Evolutionary conservation across 83 land plant genomes (phyloP).

Genomic region (Diphasiastrum complanatum): DNA sequence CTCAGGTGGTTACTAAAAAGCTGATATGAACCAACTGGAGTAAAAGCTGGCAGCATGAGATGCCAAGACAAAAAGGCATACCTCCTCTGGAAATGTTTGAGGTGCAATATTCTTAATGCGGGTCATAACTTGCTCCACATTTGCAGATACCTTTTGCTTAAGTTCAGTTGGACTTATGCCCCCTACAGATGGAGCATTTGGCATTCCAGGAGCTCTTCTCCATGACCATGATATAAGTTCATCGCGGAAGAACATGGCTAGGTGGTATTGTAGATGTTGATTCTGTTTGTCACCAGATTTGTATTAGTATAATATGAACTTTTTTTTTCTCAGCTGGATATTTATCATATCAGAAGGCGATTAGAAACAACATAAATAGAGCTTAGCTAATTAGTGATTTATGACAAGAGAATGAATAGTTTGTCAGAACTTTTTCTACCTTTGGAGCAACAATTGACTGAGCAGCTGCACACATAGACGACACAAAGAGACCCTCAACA

Average conservation of each 20-base stretch:
- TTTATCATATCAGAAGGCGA: background rate
- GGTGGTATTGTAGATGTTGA: constrained; percentile 87
- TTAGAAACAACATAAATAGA: background rate
- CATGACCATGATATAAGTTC: constrained; percentile 97
- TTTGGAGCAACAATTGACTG: constrained; percentile 91
- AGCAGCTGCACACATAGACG: constrained; percentile 97
- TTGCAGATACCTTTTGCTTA: constrained; percentile 72
- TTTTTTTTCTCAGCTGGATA: no score
- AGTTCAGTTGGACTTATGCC: constrained; percentile 66
- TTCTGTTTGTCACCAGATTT: constrained; percentile 39
- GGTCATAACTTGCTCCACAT: constrained; percentile 78
- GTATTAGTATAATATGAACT: background rate
- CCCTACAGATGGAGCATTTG: constrained; percentile 55
- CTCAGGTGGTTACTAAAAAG: background rate
- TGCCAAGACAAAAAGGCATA: no score
- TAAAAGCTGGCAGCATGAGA: background rate
- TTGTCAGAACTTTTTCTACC: constrained; percentile 21
- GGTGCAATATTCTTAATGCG: constrained; percentile 86
- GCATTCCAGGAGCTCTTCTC: constrained; percentile 84
- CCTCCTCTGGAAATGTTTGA: constrained; percentile 79
- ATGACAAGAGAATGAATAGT: background rate
- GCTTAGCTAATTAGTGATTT: background rate
- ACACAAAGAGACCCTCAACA: constrained; percentile 94
- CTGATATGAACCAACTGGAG: background rate
- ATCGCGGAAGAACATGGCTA: constrained; percentile 99